A percentile compares a stretch with the other conserved stretches of the same genome.
Conservation (phyloP, 306 rosid genomes). For the Prunus davidiana region DNA sequence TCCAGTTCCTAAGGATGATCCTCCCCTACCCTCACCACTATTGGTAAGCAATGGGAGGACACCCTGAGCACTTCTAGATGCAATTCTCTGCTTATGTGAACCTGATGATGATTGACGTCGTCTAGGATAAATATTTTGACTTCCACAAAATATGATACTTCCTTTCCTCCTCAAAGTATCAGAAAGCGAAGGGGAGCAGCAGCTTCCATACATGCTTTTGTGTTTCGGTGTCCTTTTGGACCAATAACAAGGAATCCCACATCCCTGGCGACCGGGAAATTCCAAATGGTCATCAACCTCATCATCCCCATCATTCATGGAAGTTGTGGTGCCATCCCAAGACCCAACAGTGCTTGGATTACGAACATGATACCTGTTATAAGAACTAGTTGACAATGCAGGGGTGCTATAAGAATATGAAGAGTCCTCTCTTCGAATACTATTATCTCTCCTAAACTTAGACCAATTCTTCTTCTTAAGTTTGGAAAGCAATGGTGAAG, state of each 20-base stretch:
- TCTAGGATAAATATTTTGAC: constrained; percentile 55
- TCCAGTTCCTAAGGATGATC: constrained; percentile 82
- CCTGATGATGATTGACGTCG: constrained; percentile 43
- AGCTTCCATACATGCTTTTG: constrained; percentile 59
- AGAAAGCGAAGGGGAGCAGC: constrained; percentile 86
- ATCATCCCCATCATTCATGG: constrained; percentile 70
- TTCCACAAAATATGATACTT: constrained; percentile 70
- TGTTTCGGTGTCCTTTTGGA: constrained; percentile 74
- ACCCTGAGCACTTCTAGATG: constrained; percentile 67
- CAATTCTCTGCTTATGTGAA: constrained; percentile 52
- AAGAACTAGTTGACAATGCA: constrained; percentile 90
- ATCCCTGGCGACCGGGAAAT: constrained; percentile 78
- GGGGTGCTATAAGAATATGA: constrained; percentile 90
- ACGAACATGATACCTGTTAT: constrained; percentile 45
- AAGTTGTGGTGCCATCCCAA: constrained; percentile 85
- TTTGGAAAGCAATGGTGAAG: constrained; percentile 67
- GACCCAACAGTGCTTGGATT: constrained; percentile 88
- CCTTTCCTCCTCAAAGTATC: constrained; percentile 90
- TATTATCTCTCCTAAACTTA: constrained; percentile 37
- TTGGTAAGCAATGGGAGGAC: constrained; percentile 74
- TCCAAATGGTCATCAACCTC: constrained; percentile 71
- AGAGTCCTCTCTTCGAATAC: constrained; percentile 64
- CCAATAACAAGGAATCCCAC: constrained; percentile 98
- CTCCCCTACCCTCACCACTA: constrained; percentile 60
- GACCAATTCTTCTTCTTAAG: constrained; percentile 63